Evolutionary conservation across 2,329 filamentous ascomycete genomes (phyloP), one percentile per base, ranked within the genome.

Genomic region (Venturia carpophila): DNA sequence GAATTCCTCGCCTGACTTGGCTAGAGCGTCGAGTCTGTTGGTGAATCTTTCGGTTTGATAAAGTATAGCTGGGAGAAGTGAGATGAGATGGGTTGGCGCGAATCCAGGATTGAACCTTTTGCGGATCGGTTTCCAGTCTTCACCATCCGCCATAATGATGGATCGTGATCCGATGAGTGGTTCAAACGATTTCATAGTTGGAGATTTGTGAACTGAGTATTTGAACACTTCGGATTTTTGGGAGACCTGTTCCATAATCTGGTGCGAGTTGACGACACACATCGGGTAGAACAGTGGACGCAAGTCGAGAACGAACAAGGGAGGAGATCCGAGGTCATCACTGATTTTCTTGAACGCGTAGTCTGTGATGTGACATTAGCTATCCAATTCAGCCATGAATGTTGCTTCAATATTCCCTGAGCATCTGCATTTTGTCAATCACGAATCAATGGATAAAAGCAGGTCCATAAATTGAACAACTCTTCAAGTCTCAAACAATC

Each of bases 191-290:
- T 69, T 65, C n/a, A 75, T 56, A 5, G 74, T 76, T 2, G 73
- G 72, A 7, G 72, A 74, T 61, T 76, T 76, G 11, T 69, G 69
- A 2, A 72, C 69, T 42, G 73, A 74, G 45, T 71, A 72, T 3
- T 71, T 73, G 60, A 71, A 70, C 34, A 66, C 49, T 61, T 74
- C 73, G 1, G 72, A 71, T 2, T 69, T 43, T 65, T 64, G 71
- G 0, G 72, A 66, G 3, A 75, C 67, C 61, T 76, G 73, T 66
- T 76, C 75, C 3, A 73, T 73, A 60, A 76, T 65, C 0, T 71
- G 71, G 56, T 76, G 73, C 3, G 72, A 73, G 5, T 67, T 45
- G 24, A 76, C 66, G 7, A 75, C 52, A 15, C 68, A 30, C 27
- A 75, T 43, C 1, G 71, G 67, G 42, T 71, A 69, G 34, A 68